Conservation (phyloP, 1,284 basidiomycete species). For the Malassezia nana region DNA sequence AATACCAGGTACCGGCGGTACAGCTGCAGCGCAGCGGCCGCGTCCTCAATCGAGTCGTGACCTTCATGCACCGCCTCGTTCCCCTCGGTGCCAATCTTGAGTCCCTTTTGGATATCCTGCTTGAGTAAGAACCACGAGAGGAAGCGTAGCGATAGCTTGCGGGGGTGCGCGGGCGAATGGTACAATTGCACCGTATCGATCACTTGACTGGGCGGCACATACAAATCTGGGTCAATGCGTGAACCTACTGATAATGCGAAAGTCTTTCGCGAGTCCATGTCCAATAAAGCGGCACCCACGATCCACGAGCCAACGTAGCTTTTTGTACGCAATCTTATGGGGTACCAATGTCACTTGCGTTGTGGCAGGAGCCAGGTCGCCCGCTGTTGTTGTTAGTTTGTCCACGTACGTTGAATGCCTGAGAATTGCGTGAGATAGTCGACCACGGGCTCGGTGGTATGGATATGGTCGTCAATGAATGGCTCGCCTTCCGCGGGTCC, state of each 20-base stretch:
- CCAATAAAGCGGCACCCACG: constrained; percentile 93
- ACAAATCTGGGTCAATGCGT: constrained; percentile 61
- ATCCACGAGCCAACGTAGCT: constrained; percentile 85
- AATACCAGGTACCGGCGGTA: constrained; percentile 75
- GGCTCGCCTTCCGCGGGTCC: constrained; percentile 69
- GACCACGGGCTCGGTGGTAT: constrained; percentile 84
- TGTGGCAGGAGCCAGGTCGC: constrained; percentile 75
- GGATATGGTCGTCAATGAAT: constrained; percentile 96
- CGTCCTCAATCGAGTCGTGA: constrained; percentile 90
- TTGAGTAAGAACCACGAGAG: constrained; percentile 84
- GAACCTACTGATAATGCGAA: constrained; percentile 85
- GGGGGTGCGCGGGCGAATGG: constrained; percentile 67
- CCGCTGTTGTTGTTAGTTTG: constrained; percentile 43
- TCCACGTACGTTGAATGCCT: constrained; percentile 58
- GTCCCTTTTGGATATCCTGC: constrained; percentile 77
- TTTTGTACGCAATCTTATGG: constrained; percentile 93
- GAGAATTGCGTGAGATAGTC: constrained; percentile 96
- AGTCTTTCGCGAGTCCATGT: constrained; percentile 97
- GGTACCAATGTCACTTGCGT: constrained; percentile 85
- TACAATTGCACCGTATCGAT: constrained; percentile 95
- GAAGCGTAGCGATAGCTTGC: constrained; percentile 84
- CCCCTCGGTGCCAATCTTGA: constrained; percentile 35
- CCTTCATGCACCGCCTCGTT: constrained; percentile 41
- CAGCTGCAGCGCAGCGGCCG: constrained; percentile 71
- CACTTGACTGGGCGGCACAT: constrained; percentile 85